Conservation (phyloP, 257 asterid genomes). For the Cinchona pubescens region DNA sequence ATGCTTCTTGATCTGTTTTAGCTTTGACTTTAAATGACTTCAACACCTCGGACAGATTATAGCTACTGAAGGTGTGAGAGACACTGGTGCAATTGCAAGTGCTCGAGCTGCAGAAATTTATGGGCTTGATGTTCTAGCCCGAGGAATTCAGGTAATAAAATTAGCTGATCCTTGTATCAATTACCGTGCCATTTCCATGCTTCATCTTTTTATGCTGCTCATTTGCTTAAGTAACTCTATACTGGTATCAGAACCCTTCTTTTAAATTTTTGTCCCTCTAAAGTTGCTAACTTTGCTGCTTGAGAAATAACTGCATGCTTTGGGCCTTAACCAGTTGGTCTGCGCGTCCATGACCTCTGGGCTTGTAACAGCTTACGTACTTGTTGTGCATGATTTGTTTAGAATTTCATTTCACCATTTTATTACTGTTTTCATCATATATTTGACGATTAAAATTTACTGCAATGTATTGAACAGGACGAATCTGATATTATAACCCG, state of each 20-base stretch:
- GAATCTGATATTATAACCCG: conserved; percentile 68
- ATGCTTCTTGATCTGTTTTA: conserved; percentile 5
- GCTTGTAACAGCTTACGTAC: not conserved
- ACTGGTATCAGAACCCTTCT: not conserved
- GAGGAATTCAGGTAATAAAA: conserved; percentile 64
- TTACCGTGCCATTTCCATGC: not conserved
- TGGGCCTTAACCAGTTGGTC: not conserved
- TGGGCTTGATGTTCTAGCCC: conserved; percentile 81
- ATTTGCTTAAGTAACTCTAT: not conserved
- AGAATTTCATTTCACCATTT: not conserved
- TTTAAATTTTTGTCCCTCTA: not conserved
- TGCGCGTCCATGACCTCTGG: not conserved
- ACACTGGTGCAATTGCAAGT: conserved; percentile 86
- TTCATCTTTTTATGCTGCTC: not conserved
- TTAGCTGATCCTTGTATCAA: conserved; percentile 3
- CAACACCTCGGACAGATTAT: conserved; percentile 56
- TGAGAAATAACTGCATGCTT: not conserved
- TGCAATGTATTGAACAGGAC: conserved; percentile 56
- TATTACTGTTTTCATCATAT: not conserved
- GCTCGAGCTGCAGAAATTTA: conserved; percentile 82
- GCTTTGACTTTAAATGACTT: conserved; percentile 5
- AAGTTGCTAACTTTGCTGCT: not conserved
- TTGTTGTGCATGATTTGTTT: not conserved
- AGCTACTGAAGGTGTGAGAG: conserved; percentile 58
- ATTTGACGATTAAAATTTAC: not conserved